Conservation (phyloP, 164 flowering plant genomes). For the Aristolochia contorta region DNA sequence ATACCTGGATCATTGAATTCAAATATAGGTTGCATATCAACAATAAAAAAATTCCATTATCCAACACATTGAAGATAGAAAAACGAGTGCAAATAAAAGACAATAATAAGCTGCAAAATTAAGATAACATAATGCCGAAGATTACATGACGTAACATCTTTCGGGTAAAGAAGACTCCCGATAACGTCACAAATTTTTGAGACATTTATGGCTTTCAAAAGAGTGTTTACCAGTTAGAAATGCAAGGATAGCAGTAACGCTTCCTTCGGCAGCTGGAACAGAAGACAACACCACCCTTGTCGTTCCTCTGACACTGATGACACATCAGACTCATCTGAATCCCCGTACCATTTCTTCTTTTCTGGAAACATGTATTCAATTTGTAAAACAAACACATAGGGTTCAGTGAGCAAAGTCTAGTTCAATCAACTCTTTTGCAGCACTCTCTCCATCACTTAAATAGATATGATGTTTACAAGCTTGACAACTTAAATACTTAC, state of each 20-base stretch:
- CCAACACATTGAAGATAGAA: neutral
- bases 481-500: no score
- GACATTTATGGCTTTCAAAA: neutral
- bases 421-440: no score
- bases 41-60: neutral
- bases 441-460: no score
- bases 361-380: neutral
- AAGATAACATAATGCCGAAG: neutral
- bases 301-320: conserved; percentile 12
- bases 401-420: no score
- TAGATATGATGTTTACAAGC: no score
- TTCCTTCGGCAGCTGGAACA: conserved; percentile 13
- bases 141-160: neutral
- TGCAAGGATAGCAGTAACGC: conserved; percentile 11
- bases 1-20: conserved; percentile 39
- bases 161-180: neutral
- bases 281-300: conserved; percentile 10
- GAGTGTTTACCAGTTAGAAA: conserved; percentile 5
- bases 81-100: neutral
- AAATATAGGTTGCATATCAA: conserved; percentile 2
- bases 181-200: neutral
- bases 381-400: neutral
- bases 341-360: neutral
- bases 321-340: conserved; percentile 10
- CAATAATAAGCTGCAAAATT: neutral